Percentiles rank a stretch among this genome's conserved stretches.
phyloP scores from a whole-genome alignment of 2,329 filamentous ascomycete species.

The Tolypocladium tundrense region DNA sequence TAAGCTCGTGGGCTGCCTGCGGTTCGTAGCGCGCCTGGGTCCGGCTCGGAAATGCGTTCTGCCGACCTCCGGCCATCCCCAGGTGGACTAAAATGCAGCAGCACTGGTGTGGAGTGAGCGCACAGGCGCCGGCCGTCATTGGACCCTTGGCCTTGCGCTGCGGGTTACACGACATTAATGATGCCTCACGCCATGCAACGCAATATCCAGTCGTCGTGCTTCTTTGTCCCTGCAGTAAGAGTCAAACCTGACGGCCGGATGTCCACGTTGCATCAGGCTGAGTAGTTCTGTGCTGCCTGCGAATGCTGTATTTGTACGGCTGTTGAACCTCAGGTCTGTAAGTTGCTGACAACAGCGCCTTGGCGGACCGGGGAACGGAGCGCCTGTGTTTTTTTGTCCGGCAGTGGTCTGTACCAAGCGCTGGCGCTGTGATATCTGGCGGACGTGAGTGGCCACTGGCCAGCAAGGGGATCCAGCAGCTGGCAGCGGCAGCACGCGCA shows the following conservation, averaged over 20 bases:
- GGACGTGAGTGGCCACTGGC: neutral
- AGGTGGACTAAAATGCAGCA: neutral
- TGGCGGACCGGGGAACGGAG: neutral
- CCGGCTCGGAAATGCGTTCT: slow-evolving; percentile 2
- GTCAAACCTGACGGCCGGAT: neutral
- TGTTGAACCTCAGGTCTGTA: neutral
- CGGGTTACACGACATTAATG: neutral
- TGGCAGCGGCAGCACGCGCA: neutral
- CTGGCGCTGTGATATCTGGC: neutral
- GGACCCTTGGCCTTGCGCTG: too few relatives aligned
- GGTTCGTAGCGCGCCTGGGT: neutral
- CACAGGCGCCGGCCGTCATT: neutral
- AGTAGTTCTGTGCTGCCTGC: neutral
- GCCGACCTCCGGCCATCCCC: slow-evolving; percentile 5
- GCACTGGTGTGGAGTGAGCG: neutral
- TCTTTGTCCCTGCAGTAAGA: neutral
- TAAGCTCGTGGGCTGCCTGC: slow-evolving; percentile 7
- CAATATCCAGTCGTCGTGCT: neutral
- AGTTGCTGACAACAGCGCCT: too few relatives aligned
- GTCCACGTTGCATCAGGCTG: neutral
- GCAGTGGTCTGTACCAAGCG: neutral
- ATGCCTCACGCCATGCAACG: neutral
- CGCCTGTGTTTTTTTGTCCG: neutral
- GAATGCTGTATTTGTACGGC: neutral
- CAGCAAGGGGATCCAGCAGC: neutral